These are phyloP conservation scores for Cryphonectria carpinicola DNA, from an alignment of 2,329 filamentous ascomycete genomes.

Conservation along the genomic window DNA sequence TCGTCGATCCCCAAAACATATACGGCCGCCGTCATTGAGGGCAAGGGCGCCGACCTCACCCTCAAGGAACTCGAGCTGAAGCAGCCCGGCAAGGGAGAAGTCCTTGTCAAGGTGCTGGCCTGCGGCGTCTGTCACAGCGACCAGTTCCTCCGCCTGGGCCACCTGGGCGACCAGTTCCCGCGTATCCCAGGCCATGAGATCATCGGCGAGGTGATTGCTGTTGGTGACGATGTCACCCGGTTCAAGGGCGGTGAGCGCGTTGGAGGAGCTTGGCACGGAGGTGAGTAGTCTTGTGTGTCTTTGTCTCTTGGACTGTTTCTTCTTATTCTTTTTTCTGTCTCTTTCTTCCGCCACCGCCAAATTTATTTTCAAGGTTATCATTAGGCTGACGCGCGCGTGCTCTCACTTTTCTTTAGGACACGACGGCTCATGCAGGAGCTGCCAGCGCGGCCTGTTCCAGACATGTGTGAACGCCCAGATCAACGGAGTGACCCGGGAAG, in stretches of 20 bases:
- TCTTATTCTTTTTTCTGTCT: no score
- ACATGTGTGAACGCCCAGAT: slow-evolving; percentile 66
- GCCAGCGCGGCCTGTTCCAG: slow-evolving; percentile 67
- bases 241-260: slow-evolving; percentile 69
- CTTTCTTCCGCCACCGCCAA: background rate
- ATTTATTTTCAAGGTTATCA: background rate
- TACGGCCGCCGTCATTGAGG: slow-evolving; percentile 66
- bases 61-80: slow-evolving; percentile 64
- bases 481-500: slow-evolving; percentile 69
- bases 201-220: slow-evolving; percentile 66
- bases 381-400: background rate
- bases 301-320: background rate
- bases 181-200: slow-evolving; percentile 72
- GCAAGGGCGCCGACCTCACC: slow-evolving; percentile 53
- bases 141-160: slow-evolving; percentile 48
- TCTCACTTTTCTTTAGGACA: slow-evolving; percentile 49
- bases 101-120: slow-evolving; percentile 73
- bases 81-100: slow-evolving; percentile 57
- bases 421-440: slow-evolving; percentile 63
- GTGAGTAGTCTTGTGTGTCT: slow-evolving; percentile 39
- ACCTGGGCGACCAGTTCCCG: slow-evolving; percentile 61
- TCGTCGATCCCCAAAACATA: slow-evolving; percentile 63
- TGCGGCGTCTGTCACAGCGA: slow-evolving; percentile 76
- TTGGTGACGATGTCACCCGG: slow-evolving; percentile 59
- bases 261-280: slow-evolving; percentile 71